Percentiles rank a stretch among this genome's conserved stretches.
Evolutionary conservation across 495 filamentous ascomycete species (phyloP).

Genomic region (Pseudomonodictys pantanalensis): DNA sequence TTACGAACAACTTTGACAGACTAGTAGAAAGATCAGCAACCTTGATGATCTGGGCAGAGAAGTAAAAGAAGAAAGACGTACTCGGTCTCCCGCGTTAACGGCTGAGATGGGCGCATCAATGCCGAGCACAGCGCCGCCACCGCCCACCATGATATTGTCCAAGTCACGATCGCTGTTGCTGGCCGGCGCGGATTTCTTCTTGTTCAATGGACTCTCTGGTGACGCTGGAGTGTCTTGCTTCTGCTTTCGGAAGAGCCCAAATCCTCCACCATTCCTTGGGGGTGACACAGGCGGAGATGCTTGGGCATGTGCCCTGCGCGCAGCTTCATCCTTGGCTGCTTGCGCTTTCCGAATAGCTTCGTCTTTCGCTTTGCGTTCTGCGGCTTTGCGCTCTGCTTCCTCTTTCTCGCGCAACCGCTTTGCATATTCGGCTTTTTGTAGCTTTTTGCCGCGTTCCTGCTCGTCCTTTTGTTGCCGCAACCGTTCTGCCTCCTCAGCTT

Average conservation of each 20-base stretch:
- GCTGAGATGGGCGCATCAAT: slow-evolving; percentile 81
- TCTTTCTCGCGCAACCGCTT: slow-evolving; percentile 9
- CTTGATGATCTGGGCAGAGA: neutral
- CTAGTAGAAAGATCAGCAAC: slow-evolving; percentile 33
- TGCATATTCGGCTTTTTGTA: slow-evolving; percentile 19
- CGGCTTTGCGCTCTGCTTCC: slow-evolving; percentile 18
- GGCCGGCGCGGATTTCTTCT: neutral
- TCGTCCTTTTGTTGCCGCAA: slow-evolving; percentile 26
- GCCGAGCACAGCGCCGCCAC: slow-evolving; percentile 56
- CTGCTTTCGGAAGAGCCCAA: slow-evolving; percentile 22
- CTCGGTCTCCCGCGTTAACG: slow-evolving; percentile 74
- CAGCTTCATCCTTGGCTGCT: slow-evolving; percentile 12
- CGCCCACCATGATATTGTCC: slow-evolving; percentile 41
- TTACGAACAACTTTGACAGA: slow-evolving; percentile 67
- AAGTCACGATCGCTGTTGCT: slow-evolving; percentile 19
- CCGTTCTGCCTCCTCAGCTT: slow-evolving; percentile 23
- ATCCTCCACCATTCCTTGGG: slow-evolving; percentile 19
- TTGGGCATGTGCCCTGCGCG: slow-evolving; percentile 13
- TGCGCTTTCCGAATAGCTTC: too few species aligned
- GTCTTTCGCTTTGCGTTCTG: too few species aligned
- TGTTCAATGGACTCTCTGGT: slow-evolving; percentile 5
- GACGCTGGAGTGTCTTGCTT: slow-evolving; percentile 22
- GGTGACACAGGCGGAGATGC: slow-evolving; percentile 23
- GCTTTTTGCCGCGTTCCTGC: slow-evolving; percentile 15
- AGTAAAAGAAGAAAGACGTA: slow-evolving; percentile 38